phyloP scores from a whole-genome alignment of 73 alveolate species.

The Blepharisma japonicum region DNA sequence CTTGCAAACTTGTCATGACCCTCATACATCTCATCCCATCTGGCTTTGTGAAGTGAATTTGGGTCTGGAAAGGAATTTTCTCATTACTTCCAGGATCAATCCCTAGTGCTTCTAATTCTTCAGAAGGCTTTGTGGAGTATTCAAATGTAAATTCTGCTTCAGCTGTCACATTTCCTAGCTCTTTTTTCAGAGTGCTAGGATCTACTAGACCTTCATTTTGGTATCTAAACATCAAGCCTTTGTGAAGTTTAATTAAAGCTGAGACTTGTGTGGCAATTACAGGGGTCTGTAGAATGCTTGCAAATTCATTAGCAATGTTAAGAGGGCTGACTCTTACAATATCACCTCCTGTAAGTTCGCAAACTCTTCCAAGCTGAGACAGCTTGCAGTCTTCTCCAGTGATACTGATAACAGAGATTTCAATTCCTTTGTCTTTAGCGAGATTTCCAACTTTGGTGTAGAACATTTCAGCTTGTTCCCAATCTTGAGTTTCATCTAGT shows the following conservation, averaged over 20 bases:
- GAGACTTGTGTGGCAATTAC: conserved; percentile 85
- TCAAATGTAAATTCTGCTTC: conserved; percentile 82
- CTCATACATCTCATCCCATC: conserved; percentile 79
- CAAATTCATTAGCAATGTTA: conserved; percentile 70
- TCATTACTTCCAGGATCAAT: conserved; percentile 55
- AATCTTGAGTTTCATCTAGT: conserved; percentile 53
- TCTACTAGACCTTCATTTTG: conserved; percentile 54
- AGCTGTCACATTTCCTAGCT: conserved; percentile 81
- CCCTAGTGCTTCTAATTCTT: conserved; percentile 53
- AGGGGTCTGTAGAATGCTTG: conserved; percentile 68
- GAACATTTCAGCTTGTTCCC: conserved; percentile 53
- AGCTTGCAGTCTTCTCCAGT: conserved; percentile 89
- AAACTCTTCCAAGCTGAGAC: conserved; percentile 63
- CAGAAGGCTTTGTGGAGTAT: conserved; percentile 58
- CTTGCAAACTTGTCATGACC: conserved; percentile 58
- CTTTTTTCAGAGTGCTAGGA: conserved; percentile 52
- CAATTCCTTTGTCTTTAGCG: conserved; percentile 75
- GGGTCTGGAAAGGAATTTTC: conserved; percentile 75
- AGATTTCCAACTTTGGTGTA: conserved; percentile 72
- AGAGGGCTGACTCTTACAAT: conserved; percentile 84
- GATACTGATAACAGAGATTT: conserved; percentile 72
- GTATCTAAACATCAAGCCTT: conserved; percentile 82
- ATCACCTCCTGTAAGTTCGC: conserved; percentile 87
- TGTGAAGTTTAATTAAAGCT: conserved; percentile 71
- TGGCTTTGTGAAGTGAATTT: conserved; percentile 62